Evolutionary conservation across 208 protist genomes (phyloP).

Genomic region (Naegleria gruberi): DNA sequence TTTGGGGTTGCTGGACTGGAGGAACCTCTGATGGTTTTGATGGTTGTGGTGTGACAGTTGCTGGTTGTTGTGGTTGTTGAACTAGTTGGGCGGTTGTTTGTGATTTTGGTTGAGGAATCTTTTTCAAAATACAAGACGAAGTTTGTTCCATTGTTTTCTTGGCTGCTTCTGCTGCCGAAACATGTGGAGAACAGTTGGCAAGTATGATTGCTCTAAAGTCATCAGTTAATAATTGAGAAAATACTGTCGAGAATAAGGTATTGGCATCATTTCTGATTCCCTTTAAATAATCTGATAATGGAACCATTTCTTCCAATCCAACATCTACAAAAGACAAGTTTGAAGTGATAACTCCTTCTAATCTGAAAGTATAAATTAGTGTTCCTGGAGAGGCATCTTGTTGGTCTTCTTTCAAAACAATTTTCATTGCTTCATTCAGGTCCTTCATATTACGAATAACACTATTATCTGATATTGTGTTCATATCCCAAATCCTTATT

Average conservation of each 20-base stretch:
- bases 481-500: neutral
- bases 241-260: neutral
- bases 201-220: neutral
- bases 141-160: neutral
- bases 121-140: neutral
- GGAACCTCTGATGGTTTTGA: no score
- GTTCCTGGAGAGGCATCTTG: neutral
- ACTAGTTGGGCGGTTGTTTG: neutral
- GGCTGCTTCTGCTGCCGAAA: neutral
- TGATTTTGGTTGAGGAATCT: neutral
- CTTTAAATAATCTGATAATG: neutral
- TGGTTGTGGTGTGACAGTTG: no score
- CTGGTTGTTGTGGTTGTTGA: no score
- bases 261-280: neutral
- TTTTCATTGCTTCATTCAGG: neutral
- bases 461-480: neutral
- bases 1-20: no score
- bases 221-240: neutral
- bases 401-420: neutral
- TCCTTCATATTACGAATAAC: neutral
- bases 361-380: neutral
- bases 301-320: neutral
- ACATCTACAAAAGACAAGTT: neutral
- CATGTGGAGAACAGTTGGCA: neutral
- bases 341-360: neutral